These are phyloP conservation scores for Colletotrichum sojae DNA, from an alignment of 2,329 filamentous ascomycete species.

Conservation along the genomic window DNA sequence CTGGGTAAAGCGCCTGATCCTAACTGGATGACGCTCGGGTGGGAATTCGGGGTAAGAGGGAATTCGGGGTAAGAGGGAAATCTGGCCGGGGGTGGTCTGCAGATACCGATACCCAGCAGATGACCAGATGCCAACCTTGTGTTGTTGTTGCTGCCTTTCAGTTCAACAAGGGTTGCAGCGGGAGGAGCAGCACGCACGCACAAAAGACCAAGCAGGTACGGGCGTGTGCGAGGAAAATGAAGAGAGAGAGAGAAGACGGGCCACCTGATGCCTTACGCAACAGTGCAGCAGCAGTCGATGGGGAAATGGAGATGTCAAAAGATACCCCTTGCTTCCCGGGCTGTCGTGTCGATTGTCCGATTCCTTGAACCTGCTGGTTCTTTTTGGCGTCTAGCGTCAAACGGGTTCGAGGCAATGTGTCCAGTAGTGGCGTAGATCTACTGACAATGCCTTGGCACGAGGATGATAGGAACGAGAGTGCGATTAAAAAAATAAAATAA, in stretches of 20 bases:
- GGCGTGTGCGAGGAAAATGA: background rate
- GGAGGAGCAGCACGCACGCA: slow-evolving; percentile 7
- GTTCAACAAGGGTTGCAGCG: slow-evolving; percentile 25
- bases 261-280: slow-evolving; percentile 26
- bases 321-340: background rate
- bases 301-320: slow-evolving; percentile 15
- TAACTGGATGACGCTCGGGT: slow-evolving; percentile 12
- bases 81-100: slow-evolving; percentile 9
- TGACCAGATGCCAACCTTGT: slow-evolving; percentile 34
- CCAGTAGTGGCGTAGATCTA: slow-evolving; percentile 36
- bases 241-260: background rate
- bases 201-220: background rate
- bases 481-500: background rate
- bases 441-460: slow-evolving; percentile 29
- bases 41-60: background rate
- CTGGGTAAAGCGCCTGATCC: slow-evolving; percentile 13
- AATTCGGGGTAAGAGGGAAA: background rate
- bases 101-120: slow-evolving; percentile 34
- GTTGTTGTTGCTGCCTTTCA: slow-evolving; percentile 4
- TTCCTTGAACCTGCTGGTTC: slow-evolving; percentile 7
- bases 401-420: slow-evolving; percentile 32
- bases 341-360: background rate
- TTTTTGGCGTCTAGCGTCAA: slow-evolving; percentile 26
- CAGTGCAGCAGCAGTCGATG: slow-evolving; percentile 22
- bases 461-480: background rate